Evolutionary conservation across 768 basidiomycete species (phyloP).

Genomic region (Leucosporidium scottii): DNA sequence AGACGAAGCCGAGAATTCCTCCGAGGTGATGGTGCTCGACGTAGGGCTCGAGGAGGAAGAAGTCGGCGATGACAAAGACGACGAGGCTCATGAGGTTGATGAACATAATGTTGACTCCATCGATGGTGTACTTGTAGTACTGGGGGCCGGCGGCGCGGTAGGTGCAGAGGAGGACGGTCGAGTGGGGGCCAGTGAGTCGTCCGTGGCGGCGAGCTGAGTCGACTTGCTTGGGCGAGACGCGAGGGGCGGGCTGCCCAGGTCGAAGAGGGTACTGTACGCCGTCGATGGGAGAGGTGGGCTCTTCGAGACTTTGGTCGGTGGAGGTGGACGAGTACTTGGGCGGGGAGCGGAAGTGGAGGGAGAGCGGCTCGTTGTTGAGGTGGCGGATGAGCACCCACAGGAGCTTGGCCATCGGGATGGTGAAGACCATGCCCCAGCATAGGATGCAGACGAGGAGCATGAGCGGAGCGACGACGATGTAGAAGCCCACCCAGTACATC

Average conservation of each 20-base stretch:
- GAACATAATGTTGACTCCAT: constrained; percentile 97
- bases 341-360: constrained; percentile 87
- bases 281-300: constrained; percentile 1
- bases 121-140: constrained; percentile 98
- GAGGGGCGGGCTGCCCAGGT: constrained; percentile 81
- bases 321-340: constrained; percentile 45
- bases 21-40: constrained; percentile 50
- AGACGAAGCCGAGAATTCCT: constrained; percentile 57
- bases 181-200: constrained; percentile 47
- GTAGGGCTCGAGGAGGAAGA: constrained; percentile 63
- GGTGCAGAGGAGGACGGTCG: constrained; percentile 83
- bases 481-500: constrained; percentile 69
- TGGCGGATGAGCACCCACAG: constrained; percentile 88
- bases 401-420: constrained; percentile 96
- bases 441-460: constrained; percentile 78
- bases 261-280: constrained; percentile 41
- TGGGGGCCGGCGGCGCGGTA: constrained; percentile 82
- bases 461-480: constrained; percentile 73
- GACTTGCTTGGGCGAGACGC: constrained; percentile 34
- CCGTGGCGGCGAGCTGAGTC: constrained; percentile 32
- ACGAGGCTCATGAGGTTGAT: constrained; percentile 89
- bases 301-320: constrained; percentile 41
- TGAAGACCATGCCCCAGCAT: constrained; percentile 92
- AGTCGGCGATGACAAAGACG: constrained; percentile 89
- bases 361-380: constrained; percentile 67